Conservation (phyloP, 129 eudicot species). For the Saussurea involucrata region DNA sequence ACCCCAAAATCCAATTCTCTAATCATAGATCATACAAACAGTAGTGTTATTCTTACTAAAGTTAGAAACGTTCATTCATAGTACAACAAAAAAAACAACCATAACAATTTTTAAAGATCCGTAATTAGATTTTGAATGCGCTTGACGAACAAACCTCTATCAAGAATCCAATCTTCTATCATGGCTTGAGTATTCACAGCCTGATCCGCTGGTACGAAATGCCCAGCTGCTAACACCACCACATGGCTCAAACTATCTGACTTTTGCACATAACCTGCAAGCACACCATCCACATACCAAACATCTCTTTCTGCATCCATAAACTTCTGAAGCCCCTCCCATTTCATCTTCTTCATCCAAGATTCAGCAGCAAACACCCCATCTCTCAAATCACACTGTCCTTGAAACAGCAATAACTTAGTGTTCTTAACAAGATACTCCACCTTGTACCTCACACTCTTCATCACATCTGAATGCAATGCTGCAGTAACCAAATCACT, state of each 20-base stretch:
- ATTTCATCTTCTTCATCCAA: constrained; percentile 12
- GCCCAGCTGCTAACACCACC: constrained; percentile 64
- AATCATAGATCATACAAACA: no score
- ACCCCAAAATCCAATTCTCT: no score
- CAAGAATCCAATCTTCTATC: background rate
- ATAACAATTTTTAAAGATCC: background rate
- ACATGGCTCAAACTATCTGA: constrained; percentile 52
- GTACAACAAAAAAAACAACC: background rate
- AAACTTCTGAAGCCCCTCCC: constrained; percentile 48
- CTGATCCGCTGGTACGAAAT: constrained; percentile 72
- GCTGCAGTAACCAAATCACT: constrained; percentile 36
- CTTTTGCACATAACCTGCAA: constrained; percentile 75
- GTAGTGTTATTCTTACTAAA: no score
- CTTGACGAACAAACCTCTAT: constrained; percentile 26
- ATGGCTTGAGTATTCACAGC: background rate
- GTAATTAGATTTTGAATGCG: background rate
- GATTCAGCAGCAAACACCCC: background rate
- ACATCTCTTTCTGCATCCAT: constrained; percentile 54
- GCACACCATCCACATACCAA: constrained; percentile 49
- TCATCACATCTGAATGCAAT: constrained; percentile 67
- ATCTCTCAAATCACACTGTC: background rate
- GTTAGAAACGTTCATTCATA: no score
- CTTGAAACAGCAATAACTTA: background rate
- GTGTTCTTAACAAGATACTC: constrained; percentile 23
- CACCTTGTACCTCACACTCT: constrained; percentile 66